A percentile compares a stretch with the other conserved stretches of the same genome.
phyloP scores from a whole-genome alignment of 352 stramenopile genomes.

The Pseudoperonospora humuli region DNA sequence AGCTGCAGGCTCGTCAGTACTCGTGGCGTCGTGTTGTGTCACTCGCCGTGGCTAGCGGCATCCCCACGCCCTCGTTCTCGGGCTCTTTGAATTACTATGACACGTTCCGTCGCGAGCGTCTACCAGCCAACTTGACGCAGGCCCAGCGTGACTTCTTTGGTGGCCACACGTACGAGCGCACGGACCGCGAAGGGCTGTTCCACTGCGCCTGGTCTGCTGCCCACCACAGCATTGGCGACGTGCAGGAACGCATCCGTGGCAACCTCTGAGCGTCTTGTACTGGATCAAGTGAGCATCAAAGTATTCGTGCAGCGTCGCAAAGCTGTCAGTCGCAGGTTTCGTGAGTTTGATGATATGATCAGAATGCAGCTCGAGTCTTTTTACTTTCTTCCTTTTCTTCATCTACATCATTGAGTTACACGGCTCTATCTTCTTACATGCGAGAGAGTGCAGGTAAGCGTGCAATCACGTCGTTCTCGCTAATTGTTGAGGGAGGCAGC shows the following conservation, averaged over 20 bases:
- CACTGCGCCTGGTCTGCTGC: conserved; percentile 97
- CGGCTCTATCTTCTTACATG: conserved; percentile 31
- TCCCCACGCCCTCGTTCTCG: conserved; percentile 87
- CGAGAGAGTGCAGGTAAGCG: conserved; percentile 61
- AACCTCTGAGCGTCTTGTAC: conserved; percentile 90
- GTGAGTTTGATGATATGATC: conserved; percentile 30
- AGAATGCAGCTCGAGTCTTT: conserved; percentile 25
- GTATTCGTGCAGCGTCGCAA: conserved; percentile 8
- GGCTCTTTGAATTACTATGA: conserved; percentile 97
- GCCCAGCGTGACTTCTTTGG: conserved; percentile 99
- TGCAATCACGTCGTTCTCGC: conserved; percentile 54
- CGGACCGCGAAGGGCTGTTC: conserved; percentile 91
- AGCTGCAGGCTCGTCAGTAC: conserved; percentile 93
- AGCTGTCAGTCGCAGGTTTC: conserved; percentile 13
- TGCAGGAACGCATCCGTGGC: conserved; percentile 88
- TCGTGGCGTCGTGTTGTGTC: conserved; percentile 95
- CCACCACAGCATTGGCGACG: conserved; percentile 95
- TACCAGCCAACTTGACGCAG: conserved; percentile 97
- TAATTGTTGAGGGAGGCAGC: conserved; percentile 39
- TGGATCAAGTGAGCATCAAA: conserved; percentile 3
- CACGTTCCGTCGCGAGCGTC: conserved; percentile 91
- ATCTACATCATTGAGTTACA: conserved; percentile 1
- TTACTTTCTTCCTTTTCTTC: conserved; percentile 6
- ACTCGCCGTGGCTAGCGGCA: conserved; percentile 91
- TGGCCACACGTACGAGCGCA: conserved; percentile 97